Conservation (phyloP, 345 rosid genomes). For the Noccaea bulbosa region DNA sequence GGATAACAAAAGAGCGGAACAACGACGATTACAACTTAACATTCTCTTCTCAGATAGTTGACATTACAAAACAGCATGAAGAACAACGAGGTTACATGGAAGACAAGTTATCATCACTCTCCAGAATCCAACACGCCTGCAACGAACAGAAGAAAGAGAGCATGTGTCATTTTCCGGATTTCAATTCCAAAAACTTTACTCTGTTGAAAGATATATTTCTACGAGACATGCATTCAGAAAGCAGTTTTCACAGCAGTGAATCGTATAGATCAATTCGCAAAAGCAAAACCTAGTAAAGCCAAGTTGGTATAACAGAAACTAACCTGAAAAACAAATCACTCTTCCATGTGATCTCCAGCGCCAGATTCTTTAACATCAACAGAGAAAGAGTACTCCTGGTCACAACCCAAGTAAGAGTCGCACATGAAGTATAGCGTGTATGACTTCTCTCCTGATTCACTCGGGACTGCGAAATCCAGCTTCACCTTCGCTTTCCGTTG, state of each 20-base stretch:
- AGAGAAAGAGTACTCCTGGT: constrained; percentile 73
- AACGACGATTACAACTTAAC: constrained; percentile 20
- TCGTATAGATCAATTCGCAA: too few species aligned
- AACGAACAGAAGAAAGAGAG: constrained; percentile 1
- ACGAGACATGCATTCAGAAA: constrained; percentile 5
- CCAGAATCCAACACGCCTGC: constrained; percentile 22
- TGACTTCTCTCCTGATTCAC: constrained; percentile 64
- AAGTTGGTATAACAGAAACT: background rate
- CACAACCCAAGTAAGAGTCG: constrained; percentile 89
- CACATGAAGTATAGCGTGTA: constrained; percentile 83
- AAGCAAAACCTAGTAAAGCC: too few species aligned
- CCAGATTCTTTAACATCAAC: constrained; percentile 59
- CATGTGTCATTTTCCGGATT: background rate
- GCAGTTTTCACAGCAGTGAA: background rate
- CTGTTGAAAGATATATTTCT: background rate
- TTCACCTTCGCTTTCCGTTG: constrained; percentile 76
- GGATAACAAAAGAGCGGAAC: background rate
- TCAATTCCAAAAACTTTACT: background rate
- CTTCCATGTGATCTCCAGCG: constrained; percentile 46
- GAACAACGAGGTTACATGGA: background rate
- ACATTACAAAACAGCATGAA: background rate
- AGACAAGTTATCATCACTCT: background rate
- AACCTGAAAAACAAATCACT: constrained; percentile 32
- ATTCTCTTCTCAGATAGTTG: background rate
- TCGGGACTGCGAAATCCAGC: constrained; percentile 77